Conservation (phyloP, 495 filamentous ascomycete genomes). For the Podospora didyma region DNA sequence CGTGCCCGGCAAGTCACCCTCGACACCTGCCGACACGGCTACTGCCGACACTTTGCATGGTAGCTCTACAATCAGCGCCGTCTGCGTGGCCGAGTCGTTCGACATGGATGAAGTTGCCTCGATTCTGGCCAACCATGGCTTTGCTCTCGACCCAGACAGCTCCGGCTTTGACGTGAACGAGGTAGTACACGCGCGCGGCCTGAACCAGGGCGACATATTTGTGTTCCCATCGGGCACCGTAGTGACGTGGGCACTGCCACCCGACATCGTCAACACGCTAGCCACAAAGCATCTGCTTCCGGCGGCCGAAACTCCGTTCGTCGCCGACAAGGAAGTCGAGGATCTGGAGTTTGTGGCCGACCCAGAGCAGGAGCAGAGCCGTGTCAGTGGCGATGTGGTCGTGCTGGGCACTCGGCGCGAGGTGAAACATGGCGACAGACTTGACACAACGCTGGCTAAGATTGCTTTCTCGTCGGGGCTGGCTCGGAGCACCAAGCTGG, state of each 20-base stretch:
- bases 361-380: conserved; percentile 65
- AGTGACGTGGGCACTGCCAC: conserved; percentile 80
- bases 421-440: conserved; percentile 33
- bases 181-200: conserved; percentile 52
- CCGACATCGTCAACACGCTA: conserved; percentile 66
- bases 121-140: conserved; percentile 68
- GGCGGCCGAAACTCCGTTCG: conserved; percentile 71
- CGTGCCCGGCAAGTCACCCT: conserved; percentile 14
- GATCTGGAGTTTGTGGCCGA: conserved; percentile 87
- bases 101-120: conserved; percentile 68
- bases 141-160: conserved; percentile 55
- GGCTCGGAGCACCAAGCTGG: conserved; percentile 92
- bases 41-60: conserved; percentile 14
- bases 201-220: conserved; percentile 76
- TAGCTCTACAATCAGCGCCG: conserved; percentile 67
- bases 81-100: conserved; percentile 84
- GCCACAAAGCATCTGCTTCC: conserved; percentile 67
- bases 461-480: conserved; percentile 95
- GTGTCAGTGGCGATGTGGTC: conserved; percentile 85
- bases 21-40: conserved; percentile 7
- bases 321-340: conserved; percentile 67
- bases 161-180: conserved; percentile 58
- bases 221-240: conserved; percentile 97
- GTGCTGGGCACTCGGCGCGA: conserved; percentile 68
- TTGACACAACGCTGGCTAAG: conserved; percentile 83